Evolutionary conservation across 2,329 filamentous ascomycete genomes (phyloP).

Genomic region (Beauveria medogensis): DNA sequence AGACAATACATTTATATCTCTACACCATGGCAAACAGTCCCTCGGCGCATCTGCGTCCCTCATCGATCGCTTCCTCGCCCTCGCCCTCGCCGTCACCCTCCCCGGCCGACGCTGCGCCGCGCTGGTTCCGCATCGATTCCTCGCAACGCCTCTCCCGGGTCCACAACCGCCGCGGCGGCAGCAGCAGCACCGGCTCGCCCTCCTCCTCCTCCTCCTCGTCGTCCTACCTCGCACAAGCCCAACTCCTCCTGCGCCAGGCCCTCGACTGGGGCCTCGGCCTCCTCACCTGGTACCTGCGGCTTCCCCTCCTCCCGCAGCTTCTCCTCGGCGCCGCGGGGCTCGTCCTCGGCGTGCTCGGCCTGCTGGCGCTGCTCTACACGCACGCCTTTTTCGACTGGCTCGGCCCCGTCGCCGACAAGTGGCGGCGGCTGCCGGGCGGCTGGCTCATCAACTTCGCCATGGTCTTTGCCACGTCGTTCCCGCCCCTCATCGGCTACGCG

Average conservation of each 20-base stretch:
- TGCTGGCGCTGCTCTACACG: constrained; percentile 70
- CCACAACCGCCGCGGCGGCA: background rate
- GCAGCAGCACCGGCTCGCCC: background rate
- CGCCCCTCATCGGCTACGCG: constrained; percentile 81
- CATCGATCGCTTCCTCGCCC: constrained; percentile 23
- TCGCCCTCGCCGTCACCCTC: constrained; percentile 22
- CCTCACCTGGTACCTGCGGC: constrained; percentile 43
- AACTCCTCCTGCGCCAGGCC: constrained; percentile 6
- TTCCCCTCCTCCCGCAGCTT: constrained; percentile 54
- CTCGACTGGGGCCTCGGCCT: constrained; percentile 24
- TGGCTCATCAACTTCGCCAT: constrained; percentile 69
- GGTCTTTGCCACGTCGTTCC: constrained; percentile 72
- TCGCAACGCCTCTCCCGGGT: constrained; percentile 32
- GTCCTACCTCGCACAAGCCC: background rate
- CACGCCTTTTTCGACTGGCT: constrained; percentile 72
- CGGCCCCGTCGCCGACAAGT: constrained; percentile 63
- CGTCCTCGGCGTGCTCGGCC: constrained; percentile 42
- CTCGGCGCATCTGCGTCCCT: constrained; percentile 10
- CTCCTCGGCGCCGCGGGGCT: constrained; percentile 45
- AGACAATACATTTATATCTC: background rate
- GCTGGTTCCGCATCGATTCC: constrained; percentile 27
- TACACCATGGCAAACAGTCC: constrained; percentile 33
- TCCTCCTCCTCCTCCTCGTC: background rate
- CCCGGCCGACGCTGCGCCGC: constrained; percentile 23
- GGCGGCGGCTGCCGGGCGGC: constrained; percentile 65